Percentiles rank a stretch among this genome's conserved stretches.
phyloP scores from a whole-genome alignment of 1,139 yeast species.

The Arxiozyma heterogenica region DNA sequence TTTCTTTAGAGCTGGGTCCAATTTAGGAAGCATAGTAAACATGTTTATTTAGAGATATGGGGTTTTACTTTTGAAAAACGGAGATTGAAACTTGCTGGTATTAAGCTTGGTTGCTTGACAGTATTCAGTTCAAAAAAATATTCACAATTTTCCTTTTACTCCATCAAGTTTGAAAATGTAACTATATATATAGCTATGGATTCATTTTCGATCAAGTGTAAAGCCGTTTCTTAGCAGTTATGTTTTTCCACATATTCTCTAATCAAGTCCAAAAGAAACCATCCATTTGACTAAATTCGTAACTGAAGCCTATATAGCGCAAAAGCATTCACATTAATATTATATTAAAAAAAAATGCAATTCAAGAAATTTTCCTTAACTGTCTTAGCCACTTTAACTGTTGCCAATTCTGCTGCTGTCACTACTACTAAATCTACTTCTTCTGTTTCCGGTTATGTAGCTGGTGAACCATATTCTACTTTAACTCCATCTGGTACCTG shows the following conservation, averaged over 20 bases:
- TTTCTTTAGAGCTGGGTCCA: background rate
- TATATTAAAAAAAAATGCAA: slow-evolving; percentile 17
- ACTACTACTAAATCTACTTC: slow-evolving; percentile 30
- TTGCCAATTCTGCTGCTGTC: slow-evolving; percentile 30
- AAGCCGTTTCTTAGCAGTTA: background rate
- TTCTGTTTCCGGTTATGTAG: slow-evolving; percentile 38
- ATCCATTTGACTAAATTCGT: background rate
- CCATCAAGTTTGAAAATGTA: too few relatives aligned
- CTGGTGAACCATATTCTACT: slow-evolving; percentile 31
- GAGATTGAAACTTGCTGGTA: background rate
- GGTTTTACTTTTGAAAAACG: background rate
- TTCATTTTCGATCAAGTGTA: background rate
- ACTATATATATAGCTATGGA: too few relatives aligned
- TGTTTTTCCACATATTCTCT: background rate
- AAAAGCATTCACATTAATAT: background rate
- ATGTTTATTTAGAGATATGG: background rate
- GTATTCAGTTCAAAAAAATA: background rate
- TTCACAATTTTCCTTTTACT: too few relatives aligned
- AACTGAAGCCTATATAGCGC: background rate
- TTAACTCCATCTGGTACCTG: slow-evolving; percentile 32
- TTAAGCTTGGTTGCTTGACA: background rate
- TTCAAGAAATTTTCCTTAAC: slow-evolving; percentile 22
- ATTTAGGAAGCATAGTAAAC: background rate
- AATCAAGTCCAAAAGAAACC: background rate
- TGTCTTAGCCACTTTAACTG: slow-evolving; percentile 26